Conservation (phyloP, 2,329 filamentous ascomycete genomes). For the Botryosphaeria dothidea region DNA sequence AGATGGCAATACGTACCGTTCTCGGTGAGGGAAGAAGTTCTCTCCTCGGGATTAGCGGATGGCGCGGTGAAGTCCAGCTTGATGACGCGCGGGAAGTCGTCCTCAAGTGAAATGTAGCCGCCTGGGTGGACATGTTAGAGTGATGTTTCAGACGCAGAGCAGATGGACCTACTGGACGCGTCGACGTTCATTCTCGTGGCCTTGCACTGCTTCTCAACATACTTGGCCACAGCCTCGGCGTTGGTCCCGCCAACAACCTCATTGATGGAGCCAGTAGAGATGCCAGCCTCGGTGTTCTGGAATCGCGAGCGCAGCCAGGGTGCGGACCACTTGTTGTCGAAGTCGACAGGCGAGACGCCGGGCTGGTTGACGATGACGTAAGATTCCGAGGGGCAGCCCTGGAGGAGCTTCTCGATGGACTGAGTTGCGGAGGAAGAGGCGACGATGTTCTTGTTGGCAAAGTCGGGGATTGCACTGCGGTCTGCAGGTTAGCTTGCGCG, state of each 20-base stretch:
- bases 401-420: constrained; percentile 52
- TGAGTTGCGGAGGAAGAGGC: constrained; percentile 45
- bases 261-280: constrained; percentile 53
- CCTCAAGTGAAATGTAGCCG: constrained; percentile 20
- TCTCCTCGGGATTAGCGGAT: constrained; percentile 29
- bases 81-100: constrained; percentile 14
- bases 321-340: constrained; percentile 54
- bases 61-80: constrained; percentile 45
- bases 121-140: neutral
- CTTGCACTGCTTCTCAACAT: constrained; percentile 51
- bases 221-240: constrained; percentile 40
- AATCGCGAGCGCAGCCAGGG: constrained; percentile 58
- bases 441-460: constrained; percentile 38
- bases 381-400: constrained; percentile 68
- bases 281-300: constrained; percentile 49
- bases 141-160: neutral
- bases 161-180: constrained; percentile 32
- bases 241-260: constrained; percentile 56
- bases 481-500: constrained; percentile 26
- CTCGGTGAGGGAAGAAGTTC: constrained; percentile 42
- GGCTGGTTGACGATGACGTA: constrained; percentile 81
- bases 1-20: constrained; percentile 29
- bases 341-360: constrained; percentile 70
- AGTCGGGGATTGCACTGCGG: constrained; percentile 28
- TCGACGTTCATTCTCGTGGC: constrained; percentile 46